Base-by-base conservation (phyloP, 2,329 filamentous ascomycete genomes). In the Talaromyces piceae region DNA sequence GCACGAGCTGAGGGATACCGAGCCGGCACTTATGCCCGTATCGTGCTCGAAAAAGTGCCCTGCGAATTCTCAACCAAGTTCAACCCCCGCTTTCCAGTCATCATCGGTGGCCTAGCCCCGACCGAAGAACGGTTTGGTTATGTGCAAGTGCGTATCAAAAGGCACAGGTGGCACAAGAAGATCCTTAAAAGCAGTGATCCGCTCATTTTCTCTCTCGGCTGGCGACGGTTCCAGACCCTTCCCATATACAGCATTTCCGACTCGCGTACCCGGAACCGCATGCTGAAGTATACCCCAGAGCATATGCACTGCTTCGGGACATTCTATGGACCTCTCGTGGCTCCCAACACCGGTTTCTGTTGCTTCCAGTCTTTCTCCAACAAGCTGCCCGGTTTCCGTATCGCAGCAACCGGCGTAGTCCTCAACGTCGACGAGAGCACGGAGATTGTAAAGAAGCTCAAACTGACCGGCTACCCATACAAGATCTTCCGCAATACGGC, bases 401-500 rank as follows among this genome's bases (percentile, higher is more conserved):
- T 98, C 59, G 88, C 93, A 8, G 94, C 93, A 2, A 96, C 91
- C 0, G 93, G 93, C 55, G 93, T 93, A 2, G 88, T 98, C 4
- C 76, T 97, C 57, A 91, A 86, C 63, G 93, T 98, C 18, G 93
- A 98, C 66, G 91, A 97, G 72, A 88, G 86, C 37, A 91, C 88
- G 3, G 93, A 98, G 67, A 97, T 98, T 58, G 93, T 98, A 69
- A 98, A 98, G 80, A 98, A 98, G 77, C 84, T 98, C 65, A 98
- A 98, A 71, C 81, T 98, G 45, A 96, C 90, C 0, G 93, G 93
- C 54, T 79, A 82, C 45, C 91, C 93, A 1, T 94, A 93, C 79
- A 97, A 97, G 74, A 94, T 97, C 70, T 97, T 94, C 82, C 95
- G 95, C 73, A 98, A 98, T 75, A 98, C 93, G 0, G 91, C 93